Evolutionary conservation across 163 green algal species (phyloP), one percentile per base, ranked within the genome.

Genomic region (Trebouxiophyceae sp.): DNA sequence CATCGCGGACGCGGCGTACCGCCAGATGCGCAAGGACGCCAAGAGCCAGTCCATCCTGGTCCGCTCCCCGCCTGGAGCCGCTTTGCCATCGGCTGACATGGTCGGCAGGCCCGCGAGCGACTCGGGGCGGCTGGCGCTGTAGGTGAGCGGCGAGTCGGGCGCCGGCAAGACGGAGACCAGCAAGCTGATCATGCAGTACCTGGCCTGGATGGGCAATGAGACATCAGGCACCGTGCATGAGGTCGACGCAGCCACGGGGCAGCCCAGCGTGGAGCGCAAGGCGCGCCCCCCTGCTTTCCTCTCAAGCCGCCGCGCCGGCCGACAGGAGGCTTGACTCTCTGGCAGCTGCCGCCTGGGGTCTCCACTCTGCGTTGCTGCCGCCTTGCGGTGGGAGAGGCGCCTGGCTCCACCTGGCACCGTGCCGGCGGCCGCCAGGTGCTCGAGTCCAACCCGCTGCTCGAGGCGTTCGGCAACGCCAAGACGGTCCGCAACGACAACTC

Each of bases 391-490:
- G n/a, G n/a, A n/a, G n/a, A n/a, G n/a, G n/a, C n/a, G n/a, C n/a
- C n/a, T n/a, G n/a, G n/a, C n/a, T n/a, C n/a, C n/a, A n/a, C n/a
- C n/a, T n/a, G n/a, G n/a, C n/a, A n/a, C n/a, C n/a, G n/a, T n/a
- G 45, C 45, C 45, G 2, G 23, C 20, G 45, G 2, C 12, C 5
- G 20, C 32, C 81, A 97, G 86, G 91, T 99, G 50, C 82, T 99
- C 45, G 93, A 99, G 79, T 96, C 85, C 30, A 99, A 99, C 72
- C 95, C 95, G 16, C 74, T 99, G 69, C 83, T 99, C 62, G 95
- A 99, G 72, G 93, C 94, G 0, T 99, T 99, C 80, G 95, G 95
- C 30, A 99, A 99, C 75, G 95, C 95, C 45, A 99, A 99, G 77
- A 99, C 95, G 0, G 85, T 94, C 54, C 80, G 94, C 33, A 99